Conservation (phyloP, 176 grass and related monocot species). For the Carex myosuroides region DNA sequence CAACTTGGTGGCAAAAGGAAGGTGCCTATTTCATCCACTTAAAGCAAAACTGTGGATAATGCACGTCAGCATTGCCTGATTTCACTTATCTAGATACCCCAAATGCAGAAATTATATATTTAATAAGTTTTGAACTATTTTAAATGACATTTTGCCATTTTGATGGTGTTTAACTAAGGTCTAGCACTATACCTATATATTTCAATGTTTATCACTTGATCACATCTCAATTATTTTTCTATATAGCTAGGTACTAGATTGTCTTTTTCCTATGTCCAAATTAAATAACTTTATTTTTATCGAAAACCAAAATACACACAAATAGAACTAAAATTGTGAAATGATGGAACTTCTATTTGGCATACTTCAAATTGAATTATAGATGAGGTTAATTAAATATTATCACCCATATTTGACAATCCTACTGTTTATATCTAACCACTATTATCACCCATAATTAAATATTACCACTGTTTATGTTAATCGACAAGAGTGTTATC, state of each 20-base stretch:
- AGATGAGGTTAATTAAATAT: no score
- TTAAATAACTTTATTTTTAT: not conserved
- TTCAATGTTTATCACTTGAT: not conserved
- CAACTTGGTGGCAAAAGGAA: not conserved
- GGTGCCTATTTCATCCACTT: not conserved
- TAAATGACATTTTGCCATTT: not conserved
- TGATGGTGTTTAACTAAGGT: not conserved
- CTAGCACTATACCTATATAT: not conserved
- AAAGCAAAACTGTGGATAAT: not conserved
- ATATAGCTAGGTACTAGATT: not conserved
- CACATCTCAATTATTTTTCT: not conserved
- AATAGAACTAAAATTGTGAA: not conserved
- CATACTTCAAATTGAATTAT: no score
- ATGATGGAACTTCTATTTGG: not conserved
- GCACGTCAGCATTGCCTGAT: not conserved
- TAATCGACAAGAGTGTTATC: no score
- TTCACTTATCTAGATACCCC: not conserved
- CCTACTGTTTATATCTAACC: no score
- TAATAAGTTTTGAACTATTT: not conserved
- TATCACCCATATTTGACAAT: no score
- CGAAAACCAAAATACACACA: not conserved
- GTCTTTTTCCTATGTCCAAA: not conserved
- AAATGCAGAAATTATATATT: not conserved
- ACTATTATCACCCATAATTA: no score
- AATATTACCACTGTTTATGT: no score